These are phyloP conservation scores for Beauveria brongniartii DNA, from an alignment of 2,329 filamentous ascomycete species.

Conservation along the genomic window DNA sequence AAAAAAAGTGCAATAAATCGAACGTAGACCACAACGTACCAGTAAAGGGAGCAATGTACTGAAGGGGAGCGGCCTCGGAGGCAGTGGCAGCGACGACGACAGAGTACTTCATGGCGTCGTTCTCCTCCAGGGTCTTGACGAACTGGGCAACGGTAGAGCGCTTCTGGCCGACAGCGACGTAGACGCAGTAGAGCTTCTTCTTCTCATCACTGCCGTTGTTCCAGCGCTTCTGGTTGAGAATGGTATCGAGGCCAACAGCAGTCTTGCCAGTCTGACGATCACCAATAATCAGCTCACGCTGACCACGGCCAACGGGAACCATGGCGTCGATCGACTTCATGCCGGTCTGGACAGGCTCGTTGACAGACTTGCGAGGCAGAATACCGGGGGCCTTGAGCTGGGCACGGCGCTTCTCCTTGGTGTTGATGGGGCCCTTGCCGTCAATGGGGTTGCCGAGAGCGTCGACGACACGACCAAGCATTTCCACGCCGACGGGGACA, in stretches of 20 bases:
- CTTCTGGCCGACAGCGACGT: conserved; percentile 99
- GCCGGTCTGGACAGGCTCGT: conserved; percentile 98
- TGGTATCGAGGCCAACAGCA: conserved; percentile 93
- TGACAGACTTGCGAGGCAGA: conserved; percentile 92
- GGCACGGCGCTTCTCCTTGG: conserved; percentile 86
- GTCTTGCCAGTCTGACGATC: conserved; percentile 99
- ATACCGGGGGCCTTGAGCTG: conserved; percentile 99
- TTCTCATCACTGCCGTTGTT: conserved; percentile 78
- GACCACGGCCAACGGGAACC: conserved; percentile 99
- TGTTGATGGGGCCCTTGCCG: conserved; percentile 95
- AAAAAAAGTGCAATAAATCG: neutral
- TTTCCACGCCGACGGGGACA: conserved; percentile 83
- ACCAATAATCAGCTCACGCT: conserved; percentile 99
- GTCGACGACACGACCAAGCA: conserved; percentile 97
- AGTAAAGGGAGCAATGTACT: conserved; percentile 92
- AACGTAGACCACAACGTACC: conserved; percentile 34
- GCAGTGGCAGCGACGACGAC: conserved; percentile 92
- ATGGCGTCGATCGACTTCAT: conserved; percentile 99
- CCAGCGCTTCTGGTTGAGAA: conserved; percentile 99
- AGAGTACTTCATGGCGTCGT: conserved; percentile 98
- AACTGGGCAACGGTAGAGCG: conserved; percentile 98
- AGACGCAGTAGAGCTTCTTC: conserved; percentile 99
- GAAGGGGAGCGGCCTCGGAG: conserved; percentile 90
- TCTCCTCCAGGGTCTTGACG: conserved; percentile 99
- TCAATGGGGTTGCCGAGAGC: conserved; percentile 99